Evolutionary conservation across 768 basidiomycete species (phyloP).

Genomic region (Panellus pusillus): DNA sequence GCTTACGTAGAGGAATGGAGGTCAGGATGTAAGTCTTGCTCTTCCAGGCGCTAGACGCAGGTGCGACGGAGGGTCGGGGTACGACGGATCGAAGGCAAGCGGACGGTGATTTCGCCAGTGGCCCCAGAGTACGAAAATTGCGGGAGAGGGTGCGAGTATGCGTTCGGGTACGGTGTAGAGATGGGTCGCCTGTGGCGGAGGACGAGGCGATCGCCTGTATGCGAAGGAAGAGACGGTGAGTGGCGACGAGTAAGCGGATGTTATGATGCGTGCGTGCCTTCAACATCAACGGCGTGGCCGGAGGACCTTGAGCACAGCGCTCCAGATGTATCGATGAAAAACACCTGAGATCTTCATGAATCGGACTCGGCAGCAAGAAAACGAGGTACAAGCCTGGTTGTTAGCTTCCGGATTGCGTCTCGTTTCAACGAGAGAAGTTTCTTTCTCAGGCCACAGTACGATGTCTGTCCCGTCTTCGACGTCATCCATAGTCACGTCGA

Average conservation of each 20-base stretch:
- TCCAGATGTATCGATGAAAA: conserved; percentile 79
- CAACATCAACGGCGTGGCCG: conserved; percentile 80
- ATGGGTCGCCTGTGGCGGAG: conserved; percentile 77
- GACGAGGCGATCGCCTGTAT: conserved; percentile 61
- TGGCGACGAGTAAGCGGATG: too few relatives aligned
- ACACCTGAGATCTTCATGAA: conserved; percentile 50
- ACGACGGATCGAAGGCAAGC: conserved; percentile 63
- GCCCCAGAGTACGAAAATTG: conserved; percentile 58
- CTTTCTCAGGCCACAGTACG: conserved; percentile 71
- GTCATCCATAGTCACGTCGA: conserved; percentile 56
- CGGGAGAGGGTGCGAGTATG: conserved; percentile 75
- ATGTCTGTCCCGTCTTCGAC: conserved; percentile 63
- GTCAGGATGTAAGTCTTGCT: conserved; percentile 61
- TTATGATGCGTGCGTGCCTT: conserved; percentile 45
- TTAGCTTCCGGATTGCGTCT: conserved; percentile 63
- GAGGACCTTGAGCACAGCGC: conserved; percentile 75
- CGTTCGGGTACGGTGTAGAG: conserved; percentile 76
- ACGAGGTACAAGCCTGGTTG: conserved; percentile 59
- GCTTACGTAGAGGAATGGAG: conserved; percentile 66
- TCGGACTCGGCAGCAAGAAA: neutral
- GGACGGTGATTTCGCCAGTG: conserved; percentile 59
- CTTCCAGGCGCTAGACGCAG: conserved; percentile 50
- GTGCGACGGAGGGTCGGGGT: conserved; percentile 39
- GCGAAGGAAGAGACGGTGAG: too few relatives aligned
- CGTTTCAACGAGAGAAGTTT: conserved; percentile 80